Evolutionary conservation across 2,329 filamentous ascomycete species (phyloP), one percentile per base, ranked within the genome.

Genomic region (Fusarium devonianum): DNA sequence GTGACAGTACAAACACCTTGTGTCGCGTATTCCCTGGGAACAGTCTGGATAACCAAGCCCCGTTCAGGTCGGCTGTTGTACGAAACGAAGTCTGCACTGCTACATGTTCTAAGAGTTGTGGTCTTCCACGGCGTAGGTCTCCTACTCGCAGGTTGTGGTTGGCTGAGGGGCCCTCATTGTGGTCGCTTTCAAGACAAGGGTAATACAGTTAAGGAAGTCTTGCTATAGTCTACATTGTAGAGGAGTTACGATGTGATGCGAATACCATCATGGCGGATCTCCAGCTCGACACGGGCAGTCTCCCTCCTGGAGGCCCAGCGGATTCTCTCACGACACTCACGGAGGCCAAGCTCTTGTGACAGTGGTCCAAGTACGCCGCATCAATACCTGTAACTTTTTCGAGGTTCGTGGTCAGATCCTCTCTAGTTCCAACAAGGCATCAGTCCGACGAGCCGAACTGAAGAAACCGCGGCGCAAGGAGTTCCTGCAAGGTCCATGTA

Each of bases 271-370:
- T 41, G 38, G 13, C 2, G 26, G 28, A 41, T 23, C 13, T 41
- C 28, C 2, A 33, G 18, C 38, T 52, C 49, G 5, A 16, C 17
- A n/a, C 43, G 40, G 4, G 37, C 38, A 1, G 43, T 48, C 12
- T 21, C 16, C n/a, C 49, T 22, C 7, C 13, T 10, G 4, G 49
- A 35, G 1, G 49, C 49, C 49, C 49, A 52, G 2, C 32, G 42
- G 43, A 48, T 52, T 7, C 35, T 33, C 14, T 52, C 36, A 42
- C 42, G 8, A 51, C 48, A 7, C 48, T 47, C 4, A 28, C 38
- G 6, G 12, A 12, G 10, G 38, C 19, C 19, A 23, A 13, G 14
- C 19, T 23, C 18, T 41, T 41, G 2, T 9, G 28, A 3, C 19
- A n/a, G n/a, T n/a, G 13, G 9, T n/a, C 25, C 19, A 41, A 2